phyloP scores from a whole-genome alignment of 2,329 filamentous ascomycete genomes.

The Clonostachys chloroleuca region DNA sequence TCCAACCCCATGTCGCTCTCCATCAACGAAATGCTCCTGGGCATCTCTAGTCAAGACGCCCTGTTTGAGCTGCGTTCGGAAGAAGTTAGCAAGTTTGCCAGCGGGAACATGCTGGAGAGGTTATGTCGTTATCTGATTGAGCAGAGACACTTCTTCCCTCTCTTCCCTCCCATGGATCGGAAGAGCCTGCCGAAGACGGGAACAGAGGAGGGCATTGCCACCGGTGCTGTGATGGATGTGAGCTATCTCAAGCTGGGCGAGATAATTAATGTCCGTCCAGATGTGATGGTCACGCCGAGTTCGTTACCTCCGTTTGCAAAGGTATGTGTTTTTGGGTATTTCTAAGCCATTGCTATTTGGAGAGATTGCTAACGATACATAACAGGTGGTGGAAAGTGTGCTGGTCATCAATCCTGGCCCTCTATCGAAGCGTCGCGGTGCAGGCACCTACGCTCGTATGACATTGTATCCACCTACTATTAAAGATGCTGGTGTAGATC shows the following conservation, averaged over 20 bases:
- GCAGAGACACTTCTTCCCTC: slow-evolving; percentile 85
- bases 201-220: slow-evolving; percentile 52
- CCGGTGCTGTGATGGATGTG: slow-evolving; percentile 76
- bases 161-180: slow-evolving; percentile 77
- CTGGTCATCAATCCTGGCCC: slow-evolving; percentile 87
- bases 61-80: slow-evolving; percentile 77
- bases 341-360: background rate
- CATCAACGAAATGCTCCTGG: slow-evolving; percentile 82
- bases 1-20: slow-evolving; percentile 88
- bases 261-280: slow-evolving; percentile 81
- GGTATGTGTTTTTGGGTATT: slow-evolving; percentile 44
- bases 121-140: slow-evolving; percentile 76
- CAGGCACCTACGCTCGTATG: slow-evolving; percentile 84
- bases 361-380: background rate
- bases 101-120: slow-evolving; percentile 59
- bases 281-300: slow-evolving; percentile 80
- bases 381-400: slow-evolving; percentile 83
- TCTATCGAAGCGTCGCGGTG: slow-evolving; percentile 76
- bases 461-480: slow-evolving; percentile 58
- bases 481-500: slow-evolving; percentile 51
- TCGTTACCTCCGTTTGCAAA: slow-evolving; percentile 82
- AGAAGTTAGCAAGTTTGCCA: slow-evolving; percentile 42
- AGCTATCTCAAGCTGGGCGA: slow-evolving; percentile 86
- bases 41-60: slow-evolving; percentile 78
- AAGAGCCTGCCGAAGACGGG: slow-evolving; percentile 62